Conservation (phyloP, 1,284 basidiomycete species). For the Cutaneotrichosporon dermatis region DNA sequence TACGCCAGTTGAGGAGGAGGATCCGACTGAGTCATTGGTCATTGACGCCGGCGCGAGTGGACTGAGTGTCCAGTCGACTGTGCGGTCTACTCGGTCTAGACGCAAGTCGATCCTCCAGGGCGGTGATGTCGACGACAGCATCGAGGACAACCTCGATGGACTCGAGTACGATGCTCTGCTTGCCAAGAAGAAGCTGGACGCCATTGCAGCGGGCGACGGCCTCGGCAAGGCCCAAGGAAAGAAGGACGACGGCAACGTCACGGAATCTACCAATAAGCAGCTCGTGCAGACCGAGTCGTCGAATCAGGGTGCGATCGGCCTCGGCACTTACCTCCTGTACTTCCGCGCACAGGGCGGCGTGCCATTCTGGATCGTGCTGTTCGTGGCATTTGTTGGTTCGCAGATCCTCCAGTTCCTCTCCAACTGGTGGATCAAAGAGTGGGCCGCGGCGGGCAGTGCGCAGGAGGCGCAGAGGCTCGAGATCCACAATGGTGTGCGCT, state of each 20-base stretch:
- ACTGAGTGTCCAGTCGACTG: neutral
- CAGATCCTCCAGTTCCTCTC: slow-evolving; percentile 44
- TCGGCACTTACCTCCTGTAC: slow-evolving; percentile 39
- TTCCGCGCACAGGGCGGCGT: slow-evolving; percentile 38
- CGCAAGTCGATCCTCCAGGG: neutral
- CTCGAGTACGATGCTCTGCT: slow-evolving; percentile 65
- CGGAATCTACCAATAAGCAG: slow-evolving; percentile 33
- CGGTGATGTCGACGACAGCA: slow-evolving; percentile 9
- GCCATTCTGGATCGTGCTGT: slow-evolving; percentile 39
- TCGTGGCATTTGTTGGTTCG: slow-evolving; percentile 35
- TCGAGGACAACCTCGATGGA: slow-evolving; percentile 50
- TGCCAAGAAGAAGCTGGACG: slow-evolving; percentile 31
- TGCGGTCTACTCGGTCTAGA: neutral
- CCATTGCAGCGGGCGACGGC: slow-evolving; percentile 25
- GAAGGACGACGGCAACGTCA: slow-evolving; percentile 28
- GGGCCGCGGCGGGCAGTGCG: slow-evolving; percentile 31
- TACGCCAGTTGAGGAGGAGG: slow-evolving; percentile 15
- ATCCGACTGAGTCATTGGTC: neutral
- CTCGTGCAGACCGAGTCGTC: slow-evolving; percentile 43
- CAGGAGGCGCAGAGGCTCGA: neutral
- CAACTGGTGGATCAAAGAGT: slow-evolving; percentile 47
- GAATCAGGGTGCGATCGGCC: slow-evolving; percentile 35
- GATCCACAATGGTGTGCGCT: neutral
- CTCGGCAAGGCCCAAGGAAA: slow-evolving; percentile 9
- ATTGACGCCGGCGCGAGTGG: neutral